These are phyloP conservation scores for Casuarina glauca DNA, from an alignment of 306 rosid genomes.

Conservation along the genomic window DNA sequence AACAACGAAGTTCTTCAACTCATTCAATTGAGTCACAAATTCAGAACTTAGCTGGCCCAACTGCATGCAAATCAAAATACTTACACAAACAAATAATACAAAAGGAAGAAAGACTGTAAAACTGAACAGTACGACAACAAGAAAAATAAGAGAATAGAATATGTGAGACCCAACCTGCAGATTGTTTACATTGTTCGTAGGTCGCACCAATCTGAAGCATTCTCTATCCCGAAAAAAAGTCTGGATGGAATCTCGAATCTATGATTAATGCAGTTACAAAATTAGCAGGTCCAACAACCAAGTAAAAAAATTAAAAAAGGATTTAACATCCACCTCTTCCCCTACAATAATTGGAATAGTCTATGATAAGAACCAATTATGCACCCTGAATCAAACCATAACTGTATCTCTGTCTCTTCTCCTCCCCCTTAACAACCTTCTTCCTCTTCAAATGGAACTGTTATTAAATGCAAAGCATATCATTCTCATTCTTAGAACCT, in stretches of 20 bases:
- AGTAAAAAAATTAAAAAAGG: neutral
- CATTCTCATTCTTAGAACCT: too few species aligned
- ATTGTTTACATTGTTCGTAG: constrained; percentile 78
- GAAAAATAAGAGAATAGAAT: neutral
- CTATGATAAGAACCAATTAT: neutral
- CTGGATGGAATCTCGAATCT: constrained; percentile 65
- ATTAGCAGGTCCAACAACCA: constrained; percentile 26
- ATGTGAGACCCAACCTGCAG: constrained; percentile 41
- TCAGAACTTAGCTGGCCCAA: constrained; percentile 77
- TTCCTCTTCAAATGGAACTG: too few species aligned
- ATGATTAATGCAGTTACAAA: constrained; percentile 25
- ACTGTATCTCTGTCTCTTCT: too few species aligned
- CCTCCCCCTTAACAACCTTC: too few species aligned
- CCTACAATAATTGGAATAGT: neutral
- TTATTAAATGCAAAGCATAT: too few species aligned
- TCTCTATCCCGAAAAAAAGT: too few species aligned
- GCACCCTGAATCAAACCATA: neutral
- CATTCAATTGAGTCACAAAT: constrained; percentile 49
- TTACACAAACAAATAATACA: too few species aligned
- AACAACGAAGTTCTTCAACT: constrained; percentile 51
- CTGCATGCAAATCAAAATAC: constrained; percentile 40
- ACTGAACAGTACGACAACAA: neutral
- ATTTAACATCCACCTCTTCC: neutral
- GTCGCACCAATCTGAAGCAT: constrained; percentile 81
- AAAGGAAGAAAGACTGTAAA: neutral